Conservation (phyloP, 78 protist species). For the Dictyostelium firmibasis region DNA sequence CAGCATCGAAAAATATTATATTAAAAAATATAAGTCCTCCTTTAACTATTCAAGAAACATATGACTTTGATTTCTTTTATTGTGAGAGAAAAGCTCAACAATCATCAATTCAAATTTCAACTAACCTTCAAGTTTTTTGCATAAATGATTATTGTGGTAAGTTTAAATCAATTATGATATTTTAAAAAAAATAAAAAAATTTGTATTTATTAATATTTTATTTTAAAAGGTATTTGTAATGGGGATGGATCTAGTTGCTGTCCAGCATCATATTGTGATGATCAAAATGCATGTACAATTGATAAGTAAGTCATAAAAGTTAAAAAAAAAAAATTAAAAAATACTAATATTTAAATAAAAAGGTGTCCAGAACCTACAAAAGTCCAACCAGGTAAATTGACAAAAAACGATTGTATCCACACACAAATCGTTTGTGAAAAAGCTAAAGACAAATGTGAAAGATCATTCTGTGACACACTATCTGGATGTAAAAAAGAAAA, state of each 20-base stretch:
- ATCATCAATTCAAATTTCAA: not conserved
- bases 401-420: not conserved
- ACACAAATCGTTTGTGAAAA: not conserved
- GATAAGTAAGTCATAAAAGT: not conserved
- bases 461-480: not conserved
- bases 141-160: constrained; percentile 7
- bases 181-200: not conserved
- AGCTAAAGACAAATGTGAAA: not conserved
- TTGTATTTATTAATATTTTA: too few relatives aligned
- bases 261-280: not conserved
- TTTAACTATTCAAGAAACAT: too few relatives aligned
- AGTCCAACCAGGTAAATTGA: not conserved
- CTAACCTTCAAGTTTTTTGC: not conserved
- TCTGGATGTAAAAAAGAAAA: not conserved
- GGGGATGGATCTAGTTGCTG: constrained; percentile 27
- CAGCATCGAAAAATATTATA: not conserved
- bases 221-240: not conserved
- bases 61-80: constrained; percentile 71
- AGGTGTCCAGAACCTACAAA: not conserved
- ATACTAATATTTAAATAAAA: not conserved
- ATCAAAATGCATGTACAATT: not conserved
- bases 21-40: too few relatives aligned
- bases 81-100: constrained; percentile 74
- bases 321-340: too few relatives aligned
- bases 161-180: too few relatives aligned